phyloP scores from a whole-genome alignment of 2,329 filamentous ascomycete species.

The Periconia sp. region DNA sequence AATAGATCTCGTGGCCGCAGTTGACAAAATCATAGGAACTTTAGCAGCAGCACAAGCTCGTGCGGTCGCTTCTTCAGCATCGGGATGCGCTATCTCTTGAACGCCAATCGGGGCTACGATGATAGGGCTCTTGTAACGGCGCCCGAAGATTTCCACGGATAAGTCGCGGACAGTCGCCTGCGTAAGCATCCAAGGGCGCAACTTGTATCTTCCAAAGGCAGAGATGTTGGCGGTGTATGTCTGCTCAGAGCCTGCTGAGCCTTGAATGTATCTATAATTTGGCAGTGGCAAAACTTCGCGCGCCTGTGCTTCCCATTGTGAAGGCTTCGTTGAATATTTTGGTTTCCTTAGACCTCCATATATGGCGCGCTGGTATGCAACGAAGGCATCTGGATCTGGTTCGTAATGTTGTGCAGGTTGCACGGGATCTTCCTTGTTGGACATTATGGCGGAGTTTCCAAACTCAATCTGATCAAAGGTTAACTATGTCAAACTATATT shows the following conservation, averaged over 20 bases:
- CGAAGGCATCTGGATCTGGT: slow-evolving; percentile 40
- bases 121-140: slow-evolving; percentile 54
- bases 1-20: slow-evolving; percentile 64
- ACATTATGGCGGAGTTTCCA: slow-evolving; percentile 8
- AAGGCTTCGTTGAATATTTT: slow-evolving; percentile 44
- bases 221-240: slow-evolving; percentile 41
- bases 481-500: no score
- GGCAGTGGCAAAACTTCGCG: slow-evolving; percentile 32
- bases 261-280: slow-evolving; percentile 46
- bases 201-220: slow-evolving; percentile 43
- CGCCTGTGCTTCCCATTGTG: slow-evolving; percentile 43
- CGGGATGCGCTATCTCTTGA: slow-evolving; percentile 66
- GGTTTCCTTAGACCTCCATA: slow-evolving; percentile 41
- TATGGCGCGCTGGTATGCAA: slow-evolving; percentile 40
- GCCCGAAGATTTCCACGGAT: slow-evolving; percentile 37
- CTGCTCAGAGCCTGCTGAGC: slow-evolving; percentile 40
- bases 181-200: slow-evolving; percentile 45
- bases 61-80: slow-evolving; percentile 66
- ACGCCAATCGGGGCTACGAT: slow-evolving; percentile 71
- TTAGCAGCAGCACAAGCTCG: slow-evolving; percentile 61
- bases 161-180: slow-evolving; percentile 39
- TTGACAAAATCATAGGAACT: slow-evolving; percentile 69
- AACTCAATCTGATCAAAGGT: no score
- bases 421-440: slow-evolving; percentile 1
- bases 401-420: slow-evolving; percentile 21